A percentile compares a stretch with the other conserved stretches of the same genome.
These are phyloP conservation scores for Bipolaris bicolor DNA, from an alignment of 2,329 filamentous ascomycete species.

Conservation along the genomic window DNA sequence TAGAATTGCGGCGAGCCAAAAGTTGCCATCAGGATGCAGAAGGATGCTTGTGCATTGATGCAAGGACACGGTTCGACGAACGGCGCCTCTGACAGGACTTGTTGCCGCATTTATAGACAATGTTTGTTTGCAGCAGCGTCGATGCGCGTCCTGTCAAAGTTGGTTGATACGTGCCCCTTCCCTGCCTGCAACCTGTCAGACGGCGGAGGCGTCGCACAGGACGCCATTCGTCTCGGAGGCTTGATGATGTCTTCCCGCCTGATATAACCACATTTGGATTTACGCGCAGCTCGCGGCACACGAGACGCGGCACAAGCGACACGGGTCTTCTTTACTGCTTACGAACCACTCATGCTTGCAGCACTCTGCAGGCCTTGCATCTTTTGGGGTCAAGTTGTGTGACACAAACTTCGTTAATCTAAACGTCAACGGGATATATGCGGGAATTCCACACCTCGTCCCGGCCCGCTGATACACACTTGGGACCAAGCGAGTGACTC, in stretches of 20 bases:
- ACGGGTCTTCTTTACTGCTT: constrained; percentile 14
- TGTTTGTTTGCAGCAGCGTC: constrained; percentile 10
- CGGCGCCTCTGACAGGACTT: constrained; percentile 10
- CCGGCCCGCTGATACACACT: constrained; percentile 45
- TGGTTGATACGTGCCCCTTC: constrained; percentile 12
- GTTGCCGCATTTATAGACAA: constrained; percentile 24
- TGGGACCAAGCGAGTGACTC: constrained; percentile 28
- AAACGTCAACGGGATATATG: constrained; percentile 30
- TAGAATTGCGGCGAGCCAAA: constrained; percentile 25
- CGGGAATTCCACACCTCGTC: constrained; percentile 40
- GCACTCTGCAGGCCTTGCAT: constrained; percentile 32
- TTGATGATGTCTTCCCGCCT: constrained; percentile 29
- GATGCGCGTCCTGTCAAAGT: constrained; percentile 5
- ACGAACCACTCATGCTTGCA: constrained; percentile 24
- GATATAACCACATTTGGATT: constrained; percentile 28
- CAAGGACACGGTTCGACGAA: constrained; percentile 17
- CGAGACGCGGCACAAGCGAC: constrained; percentile 22
- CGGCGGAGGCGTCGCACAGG: constrained; percentile 25
- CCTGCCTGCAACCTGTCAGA: constrained; percentile 18
- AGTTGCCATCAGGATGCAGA: constrained; percentile 26
- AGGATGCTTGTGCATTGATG: constrained; percentile 23
- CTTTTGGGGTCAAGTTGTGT: constrained; percentile 25
- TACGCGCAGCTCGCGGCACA: constrained; percentile 31
- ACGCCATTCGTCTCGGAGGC: constrained; percentile 18
- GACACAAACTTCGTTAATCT: constrained; percentile 46